These are phyloP conservation scores for Myriangium duriaei DNA, from an alignment of 2,329 filamentous ascomycete species.

Conservation along the genomic window DNA sequence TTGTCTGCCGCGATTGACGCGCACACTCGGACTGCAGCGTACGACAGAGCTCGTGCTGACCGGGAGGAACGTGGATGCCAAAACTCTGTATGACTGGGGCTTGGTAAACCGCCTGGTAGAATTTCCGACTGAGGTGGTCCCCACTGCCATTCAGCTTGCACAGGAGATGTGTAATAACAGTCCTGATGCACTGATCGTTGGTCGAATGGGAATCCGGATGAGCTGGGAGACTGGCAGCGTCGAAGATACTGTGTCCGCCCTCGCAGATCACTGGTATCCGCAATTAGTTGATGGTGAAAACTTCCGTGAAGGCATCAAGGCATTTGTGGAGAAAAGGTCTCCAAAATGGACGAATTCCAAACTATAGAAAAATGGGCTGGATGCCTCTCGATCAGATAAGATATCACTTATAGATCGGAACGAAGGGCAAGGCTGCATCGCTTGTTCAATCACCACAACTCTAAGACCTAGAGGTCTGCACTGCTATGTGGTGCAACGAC, in stretches of 20 bases:
- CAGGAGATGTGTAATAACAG: slow-evolving; percentile 14
- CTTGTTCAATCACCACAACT: too few species aligned
- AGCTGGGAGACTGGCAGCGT: slow-evolving; percentile 14
- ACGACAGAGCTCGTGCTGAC: slow-evolving; percentile 40
- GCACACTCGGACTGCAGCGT: slow-evolving; percentile 35
- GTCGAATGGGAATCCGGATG: slow-evolving; percentile 14
- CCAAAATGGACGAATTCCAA: slow-evolving; percentile 39
- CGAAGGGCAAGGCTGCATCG: too few species aligned
- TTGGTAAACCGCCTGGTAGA: slow-evolving; percentile 29
- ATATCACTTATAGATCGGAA: too few species aligned
- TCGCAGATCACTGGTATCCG: slow-evolving; percentile 29
- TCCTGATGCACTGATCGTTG: slow-evolving; percentile 15
- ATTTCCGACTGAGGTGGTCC: slow-evolving; percentile 15
- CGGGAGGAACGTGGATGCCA: slow-evolving; percentile 32
- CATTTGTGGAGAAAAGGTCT: slow-evolving; percentile 40
- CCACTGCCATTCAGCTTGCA: slow-evolving; percentile 12
- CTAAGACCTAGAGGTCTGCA: too few species aligned
- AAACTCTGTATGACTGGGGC: slow-evolving; percentile 32
- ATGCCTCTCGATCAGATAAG: too few species aligned
- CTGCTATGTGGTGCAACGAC: too few species aligned
- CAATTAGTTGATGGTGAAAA: slow-evolving; percentile 34
- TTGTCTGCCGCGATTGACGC: slow-evolving; percentile 39
- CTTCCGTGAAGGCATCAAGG: slow-evolving; percentile 36
- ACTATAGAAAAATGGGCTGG: too few species aligned
- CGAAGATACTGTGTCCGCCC: slow-evolving; percentile 22